Evolutionary conservation across 1,284 basidiomycete species (phyloP).

Genomic region (Cutaneotrichosporon daszewskae): DNA sequence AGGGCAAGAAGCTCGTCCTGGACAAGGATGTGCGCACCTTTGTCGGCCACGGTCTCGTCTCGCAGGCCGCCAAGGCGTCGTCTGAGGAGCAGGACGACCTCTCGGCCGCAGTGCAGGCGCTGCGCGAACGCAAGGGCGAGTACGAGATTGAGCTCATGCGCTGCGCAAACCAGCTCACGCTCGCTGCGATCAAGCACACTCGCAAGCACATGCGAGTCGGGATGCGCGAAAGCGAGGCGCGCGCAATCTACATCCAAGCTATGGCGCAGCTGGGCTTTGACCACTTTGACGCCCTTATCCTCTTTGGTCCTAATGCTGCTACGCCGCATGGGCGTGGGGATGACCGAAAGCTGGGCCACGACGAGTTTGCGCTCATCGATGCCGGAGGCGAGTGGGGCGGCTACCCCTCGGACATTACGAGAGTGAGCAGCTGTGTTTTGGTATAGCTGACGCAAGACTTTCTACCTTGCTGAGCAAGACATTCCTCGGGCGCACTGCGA

Average conservation of each 20-base stretch:
- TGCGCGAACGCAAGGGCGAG: conserved; percentile 67
- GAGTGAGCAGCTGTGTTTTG: conserved; percentile 56
- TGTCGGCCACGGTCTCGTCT: conserved; percentile 51
- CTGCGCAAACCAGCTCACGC: conserved; percentile 74
- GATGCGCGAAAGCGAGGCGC: conserved; percentile 66
- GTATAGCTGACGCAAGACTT: conserved; percentile 54
- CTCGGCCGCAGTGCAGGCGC: conserved; percentile 51
- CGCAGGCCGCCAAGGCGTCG: conserved; percentile 44
- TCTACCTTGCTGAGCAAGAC: conserved; percentile 57
- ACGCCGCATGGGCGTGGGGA: conserved; percentile 74
- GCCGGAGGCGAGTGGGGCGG: conserved; percentile 64
- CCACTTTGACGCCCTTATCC: conserved; percentile 58
- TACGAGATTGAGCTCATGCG: conserved; percentile 66
- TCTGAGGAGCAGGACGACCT: conserved; percentile 20
- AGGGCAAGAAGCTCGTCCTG: conserved; percentile 49
- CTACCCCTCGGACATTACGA: conserved; percentile 69
- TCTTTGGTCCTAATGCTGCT: conserved; percentile 79
- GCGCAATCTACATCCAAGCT: conserved; percentile 55
- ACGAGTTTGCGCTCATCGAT: conserved; percentile 74
- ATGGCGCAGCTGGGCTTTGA: conserved; percentile 58
- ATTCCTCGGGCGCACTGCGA: conserved; percentile 56
- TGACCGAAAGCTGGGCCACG: conserved; percentile 55
- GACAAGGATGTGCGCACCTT: conserved; percentile 58
- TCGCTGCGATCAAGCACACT: conserved; percentile 66
- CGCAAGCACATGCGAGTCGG: conserved; percentile 61